phyloP scores from a whole-genome alignment of 163 green algal species.

The Volvox carteri region DNA sequence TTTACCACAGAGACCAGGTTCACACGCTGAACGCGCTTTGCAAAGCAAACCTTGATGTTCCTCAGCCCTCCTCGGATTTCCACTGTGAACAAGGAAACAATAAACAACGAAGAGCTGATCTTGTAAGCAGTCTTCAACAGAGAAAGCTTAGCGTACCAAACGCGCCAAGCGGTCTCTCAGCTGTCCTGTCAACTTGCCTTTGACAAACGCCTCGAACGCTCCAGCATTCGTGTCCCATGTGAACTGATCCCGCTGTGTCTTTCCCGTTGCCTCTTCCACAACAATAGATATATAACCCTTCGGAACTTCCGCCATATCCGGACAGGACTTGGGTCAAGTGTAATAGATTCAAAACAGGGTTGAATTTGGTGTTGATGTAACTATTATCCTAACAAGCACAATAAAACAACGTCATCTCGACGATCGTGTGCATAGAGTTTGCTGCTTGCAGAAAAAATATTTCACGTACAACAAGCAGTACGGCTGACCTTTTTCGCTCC shows the following conservation, averaged over 20 bases:
- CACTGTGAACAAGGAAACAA: slow-evolving; percentile 47
- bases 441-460: slow-evolving; percentile 14
- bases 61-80: slow-evolving; percentile 63
- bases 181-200: slow-evolving; percentile 56
- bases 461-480: neutral
- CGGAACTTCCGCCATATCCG: neutral
- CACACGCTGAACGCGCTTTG: neutral
- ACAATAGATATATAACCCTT: slow-evolving; percentile 54
- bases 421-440: too few species aligned
- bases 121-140: neutral
- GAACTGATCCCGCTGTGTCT: slow-evolving; percentile 62
- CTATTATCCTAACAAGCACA: too few species aligned
- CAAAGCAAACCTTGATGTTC: slow-evolving; percentile 61
- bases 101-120: neutral
- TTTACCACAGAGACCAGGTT: too few species aligned
- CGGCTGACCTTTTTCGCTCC: neutral
- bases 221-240: slow-evolving; percentile 62
- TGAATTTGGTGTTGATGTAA: too few species aligned
- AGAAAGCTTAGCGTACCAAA: neutral
- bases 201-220: slow-evolving; percentile 72
- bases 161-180: neutral
- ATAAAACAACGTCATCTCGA: too few species aligned
- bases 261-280: slow-evolving; percentile 62
- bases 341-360: neutral
- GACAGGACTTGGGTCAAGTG: neutral